A percentile compares a stretch with the other conserved stretches of the same genome.
phyloP scores from a whole-genome alignment of 345 rosid genomes.

The Salix arbutifolia region DNA sequence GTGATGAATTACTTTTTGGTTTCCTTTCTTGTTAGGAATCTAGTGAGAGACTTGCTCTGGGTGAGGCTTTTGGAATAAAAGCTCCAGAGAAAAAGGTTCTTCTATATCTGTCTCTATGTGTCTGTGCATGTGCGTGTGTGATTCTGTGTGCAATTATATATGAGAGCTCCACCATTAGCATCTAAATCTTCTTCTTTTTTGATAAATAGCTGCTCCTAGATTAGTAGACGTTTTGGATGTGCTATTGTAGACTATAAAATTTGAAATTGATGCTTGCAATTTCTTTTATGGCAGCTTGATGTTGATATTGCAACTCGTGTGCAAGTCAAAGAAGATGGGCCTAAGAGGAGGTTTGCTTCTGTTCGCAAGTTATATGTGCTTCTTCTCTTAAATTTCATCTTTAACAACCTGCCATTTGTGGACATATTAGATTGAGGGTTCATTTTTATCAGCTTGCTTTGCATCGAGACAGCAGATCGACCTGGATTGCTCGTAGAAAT shows the following conservation, averaged over 20 bases:
- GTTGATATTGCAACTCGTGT: constrained; percentile 81
- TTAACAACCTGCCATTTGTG: background rate
- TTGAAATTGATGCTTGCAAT: background rate
- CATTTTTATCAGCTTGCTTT: constrained; percentile 62
- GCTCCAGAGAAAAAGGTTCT: constrained; percentile 87
- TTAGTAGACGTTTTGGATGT: background rate
- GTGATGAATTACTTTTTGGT: background rate
- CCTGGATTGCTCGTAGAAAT: constrained; percentile 91
- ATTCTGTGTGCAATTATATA: background rate
- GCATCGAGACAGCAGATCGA: constrained; percentile 88
- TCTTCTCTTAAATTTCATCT: background rate
- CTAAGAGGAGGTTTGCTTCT: constrained; percentile 67
- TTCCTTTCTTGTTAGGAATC: constrained; percentile 58
- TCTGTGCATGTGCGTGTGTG: background rate
- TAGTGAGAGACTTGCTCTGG: constrained; percentile 86
- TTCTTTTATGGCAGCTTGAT: constrained; percentile 62
- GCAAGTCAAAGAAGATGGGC: constrained; percentile 73
- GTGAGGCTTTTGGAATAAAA: constrained; percentile 88
- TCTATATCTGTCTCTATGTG: background rate
- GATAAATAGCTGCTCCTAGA: background rate
- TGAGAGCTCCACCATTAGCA: constrained; percentile 38
- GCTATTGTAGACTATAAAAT: background rate
- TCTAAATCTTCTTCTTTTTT: background rate
- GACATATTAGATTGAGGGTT: background rate
- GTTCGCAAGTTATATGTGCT: background rate